phyloP scores from a whole-genome alignment of 805 yeast genomes.

The Metschnikowia cerradonensis region DNA sequence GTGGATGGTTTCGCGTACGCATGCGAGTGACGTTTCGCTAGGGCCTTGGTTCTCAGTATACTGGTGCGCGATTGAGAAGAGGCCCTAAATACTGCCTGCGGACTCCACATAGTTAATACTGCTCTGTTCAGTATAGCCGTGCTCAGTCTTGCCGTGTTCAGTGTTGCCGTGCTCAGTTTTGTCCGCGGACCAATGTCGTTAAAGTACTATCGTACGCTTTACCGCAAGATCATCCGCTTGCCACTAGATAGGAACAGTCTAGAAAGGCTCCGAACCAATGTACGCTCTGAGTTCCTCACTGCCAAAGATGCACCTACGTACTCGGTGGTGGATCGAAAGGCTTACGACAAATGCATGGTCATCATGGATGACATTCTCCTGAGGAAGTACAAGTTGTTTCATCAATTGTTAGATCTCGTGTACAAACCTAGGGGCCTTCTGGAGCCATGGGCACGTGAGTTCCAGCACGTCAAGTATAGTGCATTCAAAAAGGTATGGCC shows the following conservation, averaged over 20 bases:
- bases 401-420: conserved; percentile 24
- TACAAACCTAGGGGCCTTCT: conserved; percentile 18
- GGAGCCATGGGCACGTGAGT: conserved; percentile 21
- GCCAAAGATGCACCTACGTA: conserved; percentile 9
- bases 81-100: not conserved
- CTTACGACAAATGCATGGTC: conserved; percentile 9
- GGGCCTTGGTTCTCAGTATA: not conserved
- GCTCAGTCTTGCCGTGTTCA: not conserved
- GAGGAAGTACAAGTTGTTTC: conserved; percentile 22
- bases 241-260: conserved; percentile 24
- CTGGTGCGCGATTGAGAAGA: not conserved
- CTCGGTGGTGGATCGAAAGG: conserved; percentile 13
- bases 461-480: conserved; percentile 19
- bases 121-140: not conserved
- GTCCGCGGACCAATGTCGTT: not conserved
- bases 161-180: no score
- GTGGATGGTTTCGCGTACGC: conserved; percentile 1
- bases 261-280: conserved; percentile 11
- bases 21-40: not conserved
- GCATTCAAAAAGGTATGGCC: conserved; percentile 31
- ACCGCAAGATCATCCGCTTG: conserved; percentile 24
- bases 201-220: conserved; percentile 22
- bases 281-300: conserved; percentile 12
- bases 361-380: conserved; percentile 26
- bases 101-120: not conserved